Base-by-base conservation (phyloP, 805 yeast genomes). In the Metschnikowia borealis region DNA sequence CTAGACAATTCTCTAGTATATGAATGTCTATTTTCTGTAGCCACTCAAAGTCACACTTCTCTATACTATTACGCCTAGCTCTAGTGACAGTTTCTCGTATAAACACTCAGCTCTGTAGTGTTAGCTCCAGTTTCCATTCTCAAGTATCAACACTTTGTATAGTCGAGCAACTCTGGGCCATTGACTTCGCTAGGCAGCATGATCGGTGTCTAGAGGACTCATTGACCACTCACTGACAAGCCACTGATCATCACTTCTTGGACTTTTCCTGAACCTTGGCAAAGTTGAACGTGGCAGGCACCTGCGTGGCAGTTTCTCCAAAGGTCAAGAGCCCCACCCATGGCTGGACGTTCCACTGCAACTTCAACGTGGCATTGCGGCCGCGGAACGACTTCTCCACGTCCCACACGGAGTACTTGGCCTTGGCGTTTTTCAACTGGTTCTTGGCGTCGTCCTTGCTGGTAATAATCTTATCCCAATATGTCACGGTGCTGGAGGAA, bases 271-370 rank as follows among this genome's bases (percentile, higher is more conserved):
- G 50, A 14, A 52, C 41, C 23, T 52, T 52, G 5, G 69, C 73
- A 63, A 73, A 73, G 23, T 57, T 57, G 52, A 73, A 69, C 2
- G 63, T 52, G 6, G 46, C 15, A 6, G 46, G 38, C 10, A 61
- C 51, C 17, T 50, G 50, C 5, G 69, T 55, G 15, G 52, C 52
- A 11, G 77, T 76, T 48, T 78, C 77, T 3, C 96, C 97, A 66
- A 74, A 87, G 0, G 82, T 64, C 54, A 92, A 69, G 0, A 89
- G 82, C 11, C 99, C 99, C 6, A 92, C 81, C 65, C 83, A 77
- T 1, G 99, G 99, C 70, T 92, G 98, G 42, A 92, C 78, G 64
- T 91, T 91, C 92, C 96, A 92, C 55, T 88, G 90, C 47, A 92
- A 72, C 53, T 76, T 81, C 50, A 92, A 72, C 3, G 70, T 74